These are phyloP conservation scores for Ophiocordyceps camponoti-saundersi DNA, from an alignment of 2,329 filamentous ascomycete species.

Conservation along the genomic window DNA sequence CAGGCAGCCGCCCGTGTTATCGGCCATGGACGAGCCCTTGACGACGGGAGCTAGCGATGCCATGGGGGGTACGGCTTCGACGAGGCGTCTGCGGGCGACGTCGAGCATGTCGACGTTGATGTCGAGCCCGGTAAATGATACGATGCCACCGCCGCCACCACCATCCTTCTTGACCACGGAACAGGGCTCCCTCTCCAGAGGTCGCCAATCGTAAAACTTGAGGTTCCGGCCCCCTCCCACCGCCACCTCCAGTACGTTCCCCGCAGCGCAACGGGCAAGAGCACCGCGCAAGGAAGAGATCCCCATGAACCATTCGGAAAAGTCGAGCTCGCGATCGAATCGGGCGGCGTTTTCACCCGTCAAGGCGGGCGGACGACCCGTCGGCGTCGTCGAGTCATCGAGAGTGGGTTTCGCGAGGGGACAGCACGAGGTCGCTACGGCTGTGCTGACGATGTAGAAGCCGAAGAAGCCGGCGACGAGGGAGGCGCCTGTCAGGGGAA, in stretches of 20 bases:
- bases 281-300: constrained; percentile 31
- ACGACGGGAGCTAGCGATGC: constrained; percentile 13
- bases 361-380: constrained; percentile 30
- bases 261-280: constrained; percentile 29
- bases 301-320: constrained; percentile 39
- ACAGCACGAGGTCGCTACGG: constrained; percentile 16
- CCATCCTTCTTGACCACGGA: no score
- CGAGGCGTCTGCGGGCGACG: constrained; percentile 35
- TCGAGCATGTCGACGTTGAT: constrained; percentile 43
- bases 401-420: constrained; percentile 5
- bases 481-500: constrained; percentile 28
- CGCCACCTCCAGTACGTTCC: constrained; percentile 44
- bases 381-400: constrained; percentile 19
- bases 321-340: constrained; percentile 42
- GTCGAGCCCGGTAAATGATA: constrained; percentile 45
- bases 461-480: constrained; percentile 27
- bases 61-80: constrained; percentile 23
- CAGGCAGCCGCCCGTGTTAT: constrained; percentile 17
- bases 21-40: constrained; percentile 14
- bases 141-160: constrained; percentile 16
- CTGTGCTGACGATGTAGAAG: constrained; percentile 26
- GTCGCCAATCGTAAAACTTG: constrained; percentile 36
- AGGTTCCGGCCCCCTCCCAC: constrained; percentile 42
- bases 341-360: constrained; percentile 28
- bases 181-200: no score